Base-by-base conservation (phyloP, 2,329 filamentous ascomycete genomes). In the Claviceps paspali region DNA sequence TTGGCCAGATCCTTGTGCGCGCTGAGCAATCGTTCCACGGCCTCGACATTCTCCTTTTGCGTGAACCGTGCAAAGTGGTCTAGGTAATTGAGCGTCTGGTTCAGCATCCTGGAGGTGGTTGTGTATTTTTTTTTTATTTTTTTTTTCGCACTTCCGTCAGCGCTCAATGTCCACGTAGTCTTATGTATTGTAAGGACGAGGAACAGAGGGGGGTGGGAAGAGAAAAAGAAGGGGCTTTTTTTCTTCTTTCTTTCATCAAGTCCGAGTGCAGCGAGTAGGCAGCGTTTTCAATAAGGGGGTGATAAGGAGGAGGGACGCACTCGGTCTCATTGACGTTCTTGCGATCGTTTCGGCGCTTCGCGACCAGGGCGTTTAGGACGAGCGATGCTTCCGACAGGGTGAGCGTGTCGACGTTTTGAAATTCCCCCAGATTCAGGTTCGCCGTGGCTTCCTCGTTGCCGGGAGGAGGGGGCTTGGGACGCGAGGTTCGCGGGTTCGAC, bases 21-120 rank as follows among this genome's bases (percentile, higher is more conserved):
- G 47, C 82, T 82, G 45, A 95, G 70, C 49, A 95, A 66, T 41
- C 84, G 76, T 61, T 93, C 86, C 23, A 96, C 85, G n/a, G 85
- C 83, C 62, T 94, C 83, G 53, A 94, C 82, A 47, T 91, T 91
- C 58, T 93, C 84, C 57, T 88, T 86, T 51, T 87, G 79, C 64
- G 94, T 93, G 71, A 96, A 96, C 26, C 91, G 82, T 14, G 87
- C 82, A 61, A 98, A 98, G 44, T 86, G 78, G 51, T 94, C 86
- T 38, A 96, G 76, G 61, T 98, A 96, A 53, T 87, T 84, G 46
- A 86, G 72, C 19, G 88, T 95, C 59, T 93, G 87, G 44, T 75
- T 77, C 39, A 94, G 70, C 58, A 87, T 86, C 52, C 76, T 82
- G 38, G 21, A 35, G 9, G 9, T 23, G 3, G 2, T 15, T 17